Base-by-base conservation (phyloP, 257 asterid species). In the Cordia subcordata region DNA sequence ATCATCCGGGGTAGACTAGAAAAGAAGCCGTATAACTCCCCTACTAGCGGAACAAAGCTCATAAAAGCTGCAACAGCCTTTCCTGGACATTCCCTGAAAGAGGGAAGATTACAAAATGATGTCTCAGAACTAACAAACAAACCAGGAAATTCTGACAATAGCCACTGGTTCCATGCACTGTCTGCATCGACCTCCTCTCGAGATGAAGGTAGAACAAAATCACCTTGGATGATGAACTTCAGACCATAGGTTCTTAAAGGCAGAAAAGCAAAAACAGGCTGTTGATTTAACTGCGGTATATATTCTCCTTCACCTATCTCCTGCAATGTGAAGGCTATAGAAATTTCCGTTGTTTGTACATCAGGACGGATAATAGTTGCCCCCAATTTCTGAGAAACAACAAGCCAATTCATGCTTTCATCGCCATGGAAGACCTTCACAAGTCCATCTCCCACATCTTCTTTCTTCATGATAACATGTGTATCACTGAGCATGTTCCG, bases 101-200 rank as follows among this genome's bases (percentile, higher is more conserved):
- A 86, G 37, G 97, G 92, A 76, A 93, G 95, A 56, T 80, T 69
- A 72, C 95, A 86, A 71, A 93, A 93, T 22, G 82, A 76, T 69
- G 73, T 83, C 69, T 76, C 82, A 32, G 99, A 87, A 78, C 70
- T 61, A 64, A 88, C 82, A 80, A 93, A 93, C 72, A 93, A 78
- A 70, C 75, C 77, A 47, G 99, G 99, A 61, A 88, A 81, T 70
- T 88, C 90, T 18, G 95, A 84, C 46, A 88, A 75, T 76, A 93
- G 74, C 96, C 96, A 89, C 71, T 93, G 99, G 77, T 93, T 93
- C 99, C 96, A 93, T 13, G 96, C 91, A 73, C 94, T 93, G 72
- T 82, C 77, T 49, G 81, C 87, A 70, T 93, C 99, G 78, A 93
- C 96, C 76, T 89, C 99, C 79, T 93, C 99, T 71, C 99, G 82